Evolutionary conservation across 108 stramenopile species (phyloP).

Genomic region (Pseudonitzschia delicatissima): DNA sequence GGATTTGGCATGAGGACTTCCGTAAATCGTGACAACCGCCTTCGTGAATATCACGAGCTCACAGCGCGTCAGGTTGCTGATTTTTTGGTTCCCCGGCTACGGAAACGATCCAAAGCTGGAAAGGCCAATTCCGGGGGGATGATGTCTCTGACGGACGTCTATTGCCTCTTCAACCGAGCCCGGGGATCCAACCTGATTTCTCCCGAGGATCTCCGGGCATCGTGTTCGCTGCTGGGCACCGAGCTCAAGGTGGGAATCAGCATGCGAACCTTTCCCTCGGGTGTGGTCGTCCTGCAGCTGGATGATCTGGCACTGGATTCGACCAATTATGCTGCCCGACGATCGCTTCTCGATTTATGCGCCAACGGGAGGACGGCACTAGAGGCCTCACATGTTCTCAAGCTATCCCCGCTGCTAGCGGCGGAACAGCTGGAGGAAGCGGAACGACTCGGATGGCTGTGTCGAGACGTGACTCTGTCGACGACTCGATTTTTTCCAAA

Average conservation of each 20-base stretch:
- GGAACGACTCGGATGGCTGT: conserved; percentile 73
- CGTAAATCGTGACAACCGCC: not conserved
- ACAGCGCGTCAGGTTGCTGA: conserved; percentile 95
- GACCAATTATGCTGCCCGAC: not conserved
- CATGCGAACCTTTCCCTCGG: conserved; percentile 74
- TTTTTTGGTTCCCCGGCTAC: conserved; percentile 69
- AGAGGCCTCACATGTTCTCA: conserved; percentile 56
- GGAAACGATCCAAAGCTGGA: conserved; percentile 22
- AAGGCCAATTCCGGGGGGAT: conserved; percentile 32
- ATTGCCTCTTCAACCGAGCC: conserved; percentile 91
- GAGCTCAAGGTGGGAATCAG: conserved; percentile 76
- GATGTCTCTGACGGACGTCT: conserved; percentile 83
- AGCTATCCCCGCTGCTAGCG: conserved; percentile 76
- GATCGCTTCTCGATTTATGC: conserved; percentile 27
- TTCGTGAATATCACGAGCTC: conserved; percentile 70
- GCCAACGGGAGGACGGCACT: conserved; percentile 40
- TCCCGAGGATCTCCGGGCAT: conserved; percentile 91
- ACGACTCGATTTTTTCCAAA: conserved; percentile 83
- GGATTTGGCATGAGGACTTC: not conserved
- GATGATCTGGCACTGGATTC: conserved; percentile 32
- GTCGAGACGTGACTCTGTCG: conserved; percentile 76
- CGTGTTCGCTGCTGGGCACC: conserved; percentile 55
- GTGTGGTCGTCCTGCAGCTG: conserved; percentile 87
- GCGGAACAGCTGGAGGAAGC: conserved; percentile 80
- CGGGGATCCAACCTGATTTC: conserved; percentile 94